Base-by-base conservation (phyloP, 192 early-diverging fungal genomes). In the Geranomyces variabilis region DNA sequence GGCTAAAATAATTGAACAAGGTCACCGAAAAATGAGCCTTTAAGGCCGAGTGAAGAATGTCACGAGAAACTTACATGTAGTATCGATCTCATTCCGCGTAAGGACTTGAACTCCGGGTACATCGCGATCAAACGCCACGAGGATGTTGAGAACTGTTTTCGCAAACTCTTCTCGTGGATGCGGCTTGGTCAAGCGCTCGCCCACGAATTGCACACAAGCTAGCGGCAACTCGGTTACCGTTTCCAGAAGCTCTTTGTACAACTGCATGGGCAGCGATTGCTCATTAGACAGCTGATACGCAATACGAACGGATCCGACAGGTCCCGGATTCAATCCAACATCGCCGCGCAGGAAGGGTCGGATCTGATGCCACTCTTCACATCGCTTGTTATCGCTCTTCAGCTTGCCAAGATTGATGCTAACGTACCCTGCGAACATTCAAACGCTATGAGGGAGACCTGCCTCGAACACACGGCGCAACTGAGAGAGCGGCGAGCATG, bases 41-140 rank as follows among this genome's bases (percentile, higher is more conserved):
- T n/a, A n/a, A n/a, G 43, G 70, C 19, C 46, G 46, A 47, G 12
- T 47, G 46, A 47, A n/a, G n/a, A n/a, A n/a, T n/a, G n/a, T n/a
- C 33, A 6, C 46, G 21, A 14, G 28, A 8, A 72, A 15, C 24
- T 60, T 53, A 72, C 70, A 31, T 7, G 70, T 72, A 7, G 17
- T 36, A 17, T 24, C 70, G 41, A 82, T 80, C 29, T 82, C 81
- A n/a, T 63, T 34, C 14, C 65, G 19, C 30, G 71, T 68, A 15
- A 82, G 49, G 26, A 28, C 43, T 17, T 55, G 28, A 3, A 83
- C 44, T 26, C 80, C 80, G 24, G 71, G 60, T 1, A 79, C 70
- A 45, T 87, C 84, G 44, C 71, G 70, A 17, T 74, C 57, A 26
- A 79, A 66, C 3, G 75, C 75, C 17, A 87, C 30, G 8, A 87